Conservation (phyloP, 2,329 filamentous ascomycete species). For the Sphaerostilbella broomeana region DNA sequence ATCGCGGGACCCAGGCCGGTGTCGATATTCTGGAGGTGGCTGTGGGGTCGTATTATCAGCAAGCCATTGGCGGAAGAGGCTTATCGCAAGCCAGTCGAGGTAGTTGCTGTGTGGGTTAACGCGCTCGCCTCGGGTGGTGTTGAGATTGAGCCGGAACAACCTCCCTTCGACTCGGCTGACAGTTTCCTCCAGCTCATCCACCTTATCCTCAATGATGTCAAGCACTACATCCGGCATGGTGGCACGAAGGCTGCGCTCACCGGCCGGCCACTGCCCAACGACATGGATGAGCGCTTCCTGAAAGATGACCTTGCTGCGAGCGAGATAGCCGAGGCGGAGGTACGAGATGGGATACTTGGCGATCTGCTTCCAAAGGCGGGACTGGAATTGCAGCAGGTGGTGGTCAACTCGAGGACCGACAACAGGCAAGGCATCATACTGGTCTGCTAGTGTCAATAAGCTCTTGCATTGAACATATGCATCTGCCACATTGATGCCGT, state of each 20-base stretch:
- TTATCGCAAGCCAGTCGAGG: conserved; percentile 83
- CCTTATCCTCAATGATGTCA: conserved; percentile 90
- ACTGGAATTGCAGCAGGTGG: conserved; percentile 86
- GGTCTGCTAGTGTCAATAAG: conserved; percentile 80
- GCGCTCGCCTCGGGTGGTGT: conserved; percentile 72
- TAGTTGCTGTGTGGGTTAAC: conserved; percentile 74
- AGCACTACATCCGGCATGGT: conserved; percentile 69
- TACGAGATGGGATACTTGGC: conserved; percentile 94
- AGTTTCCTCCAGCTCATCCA: conserved; percentile 80
- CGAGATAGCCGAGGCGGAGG: conserved; percentile 79
- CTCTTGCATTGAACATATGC: conserved; percentile 94
- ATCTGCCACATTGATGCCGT: conserved; percentile 81
- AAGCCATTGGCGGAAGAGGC: conserved; percentile 86
- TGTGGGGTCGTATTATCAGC: conserved; percentile 80
- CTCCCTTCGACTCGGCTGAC: conserved; percentile 73
- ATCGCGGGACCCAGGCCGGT: conserved; percentile 23
- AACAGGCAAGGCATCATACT: conserved; percentile 84
- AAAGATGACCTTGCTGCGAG: conserved; percentile 76
- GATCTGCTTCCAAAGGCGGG: conserved; percentile 88
- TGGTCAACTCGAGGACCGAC: conserved; percentile 88
- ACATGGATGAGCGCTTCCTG: conserved; percentile 88
- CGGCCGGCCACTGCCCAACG: conserved; percentile 86
- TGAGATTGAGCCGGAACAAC: conserved; percentile 74
- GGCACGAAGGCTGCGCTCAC: conserved; percentile 67
- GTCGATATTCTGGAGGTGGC: conserved; percentile 31